Base-by-base conservation (phyloP, 2,329 filamentous ascomycete species). In the Colletotrichum filicis region DNA sequence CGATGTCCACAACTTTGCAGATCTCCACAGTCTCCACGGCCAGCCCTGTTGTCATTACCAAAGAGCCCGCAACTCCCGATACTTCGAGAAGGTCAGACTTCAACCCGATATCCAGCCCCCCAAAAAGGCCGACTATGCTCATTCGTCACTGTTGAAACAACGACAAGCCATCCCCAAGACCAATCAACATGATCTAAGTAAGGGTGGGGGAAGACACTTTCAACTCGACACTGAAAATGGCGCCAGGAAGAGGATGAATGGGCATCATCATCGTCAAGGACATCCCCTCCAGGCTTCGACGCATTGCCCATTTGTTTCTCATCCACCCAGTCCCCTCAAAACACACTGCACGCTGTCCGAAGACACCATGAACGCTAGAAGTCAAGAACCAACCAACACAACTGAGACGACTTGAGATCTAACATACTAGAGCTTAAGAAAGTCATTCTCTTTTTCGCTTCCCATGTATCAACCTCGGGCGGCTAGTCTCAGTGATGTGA, bases 251-350 rank as follows among this genome's bases (percentile, higher is more conserved):
- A n/a, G 42, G 42, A 53, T 22, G 42, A 46, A 32, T 14, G 6
- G 12, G 24, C 26, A 8, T 52, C 60, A 58, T 64, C 69, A 72
- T 62, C 26, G 52, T 60, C 69, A 69, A 37, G 65, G 69, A 63
- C 69, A 8, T 32, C 66, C 65, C 69, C 52, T 68, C 30, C 65
- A n/a, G 6, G 37, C 37, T 19, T 5, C 19, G 12, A 22, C 14
- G 2, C 69, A 32, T 57, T n/a, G 32, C 65, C 24, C 16, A 26
- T 16, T 24, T 19, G 37, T 9, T 46, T 46, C 32, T 14, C 6
- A 1, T 12, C 24, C 14, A 14, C 12, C 24, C 7, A 22, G 35
- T 46, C 58, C 22, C 9, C 24, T 22, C 42, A 46, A 46, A 37
- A 12, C 55, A 37, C 12, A 30, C 28, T n/a, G 8, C 49, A 22